Evolutionary conservation across 306 rosid genomes (phyloP), one percentile per base, ranked within the genome.

Genomic region (Rosa rugosa): DNA sequence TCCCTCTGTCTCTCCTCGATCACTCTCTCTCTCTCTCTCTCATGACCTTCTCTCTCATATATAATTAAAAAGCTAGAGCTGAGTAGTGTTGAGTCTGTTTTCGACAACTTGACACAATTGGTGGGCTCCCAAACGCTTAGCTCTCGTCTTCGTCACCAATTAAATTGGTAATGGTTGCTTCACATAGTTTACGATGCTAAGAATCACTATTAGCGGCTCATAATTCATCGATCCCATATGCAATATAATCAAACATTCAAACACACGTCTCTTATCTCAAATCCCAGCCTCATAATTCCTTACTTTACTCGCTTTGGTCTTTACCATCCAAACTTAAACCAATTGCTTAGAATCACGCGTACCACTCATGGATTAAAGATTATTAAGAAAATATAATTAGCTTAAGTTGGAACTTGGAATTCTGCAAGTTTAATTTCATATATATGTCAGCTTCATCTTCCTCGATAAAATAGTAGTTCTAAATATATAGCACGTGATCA

Each of bases 131-230:
- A 64, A 64, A 64, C 34, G 44, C 41, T 64, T 14, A 62, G 36
- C 64, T 22, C 59, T 18, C 25, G 16, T 23, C 67, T 80, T 44
- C 47, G 14, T 20, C 22, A n/a, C 62, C 79, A 67, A 42, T 66
- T 42, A 69, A 47, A 75, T 44, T 20, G 16, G 44, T 22, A 68
- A 47, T 59, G 20, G 11, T 80, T 49, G 74, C 65, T 81, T 57
- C 77, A 25, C 17, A 34, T 75, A 46, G 80, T 75, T 69, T 56
- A 67, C 27, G 63, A 66, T 67, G 64, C 56, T 68, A 72, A 31
- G n/a, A 45, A 68, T 66, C 80, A 80, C 83, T 51, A 50, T 38
- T 42, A 72, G 75, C 16, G 82, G 82, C 63, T 50, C 40, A 69
- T 44, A 75, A 75, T 80, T 73, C 73, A 40, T 66, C 11, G 41